Percentiles rank a stretch among this genome's conserved stretches.
These are phyloP conservation scores for Spathaspora gorwiae DNA, from an alignment of 805 yeast species.

Conservation along the genomic window DNA sequence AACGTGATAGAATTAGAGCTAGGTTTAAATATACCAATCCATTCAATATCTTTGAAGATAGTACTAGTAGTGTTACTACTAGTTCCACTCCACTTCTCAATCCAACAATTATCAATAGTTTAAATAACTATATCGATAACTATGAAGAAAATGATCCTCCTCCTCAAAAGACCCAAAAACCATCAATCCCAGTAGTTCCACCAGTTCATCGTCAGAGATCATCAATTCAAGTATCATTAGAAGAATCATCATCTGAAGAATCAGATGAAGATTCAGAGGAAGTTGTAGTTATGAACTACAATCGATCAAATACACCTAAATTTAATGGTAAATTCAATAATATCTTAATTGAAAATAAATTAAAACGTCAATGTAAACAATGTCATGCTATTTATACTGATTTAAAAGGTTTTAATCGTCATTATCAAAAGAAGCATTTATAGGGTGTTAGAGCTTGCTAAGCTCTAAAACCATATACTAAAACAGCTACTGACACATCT, in stretches of 20 bases:
- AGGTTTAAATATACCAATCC: background rate
- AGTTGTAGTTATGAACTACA: constrained; percentile 8
- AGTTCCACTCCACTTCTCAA: background rate
- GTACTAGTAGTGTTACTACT: background rate
- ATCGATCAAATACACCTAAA: constrained; percentile 13
- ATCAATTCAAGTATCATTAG: background rate
- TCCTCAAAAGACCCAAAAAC: background rate
- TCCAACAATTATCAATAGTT: background rate
- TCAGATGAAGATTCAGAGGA: background rate
- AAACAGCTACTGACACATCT: background rate
- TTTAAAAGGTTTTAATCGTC: constrained; percentile 13
- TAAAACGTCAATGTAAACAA: constrained; percentile 12
- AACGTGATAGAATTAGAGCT: constrained; percentile 1
- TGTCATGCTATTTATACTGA: constrained; percentile 10
- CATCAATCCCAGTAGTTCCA: no score
- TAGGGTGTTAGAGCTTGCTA: background rate
- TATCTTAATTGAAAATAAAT: constrained; percentile 4
- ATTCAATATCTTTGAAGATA: background rate
- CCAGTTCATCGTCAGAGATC: background rate
- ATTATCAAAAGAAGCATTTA: constrained; percentile 8
- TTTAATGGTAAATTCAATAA: constrained; percentile 12
- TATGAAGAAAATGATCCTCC: background rate
- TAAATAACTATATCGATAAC: constrained; percentile 1
- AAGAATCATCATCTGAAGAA: background rate
- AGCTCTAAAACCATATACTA: background rate